phyloP scores from a whole-genome alignment of 2,329 filamentous ascomycete species.

The Juglanconis sp. region DNA sequence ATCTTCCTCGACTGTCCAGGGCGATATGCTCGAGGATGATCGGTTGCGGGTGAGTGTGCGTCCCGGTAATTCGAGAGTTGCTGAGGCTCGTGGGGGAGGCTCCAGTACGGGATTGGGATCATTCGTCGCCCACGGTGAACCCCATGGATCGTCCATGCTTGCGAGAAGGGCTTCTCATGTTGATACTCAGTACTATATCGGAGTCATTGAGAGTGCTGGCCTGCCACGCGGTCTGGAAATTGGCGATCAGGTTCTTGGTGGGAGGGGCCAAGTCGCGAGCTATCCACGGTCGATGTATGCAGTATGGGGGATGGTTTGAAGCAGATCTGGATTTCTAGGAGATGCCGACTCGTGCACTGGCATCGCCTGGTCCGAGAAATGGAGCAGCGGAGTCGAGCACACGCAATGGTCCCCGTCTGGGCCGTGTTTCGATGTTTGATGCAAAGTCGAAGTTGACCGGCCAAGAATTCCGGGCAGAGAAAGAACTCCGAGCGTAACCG shows the following conservation, averaged over 20 bases:
- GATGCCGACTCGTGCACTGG: background rate
- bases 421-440: slow-evolving; percentile 6
- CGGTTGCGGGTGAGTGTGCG: slow-evolving; percentile 27
- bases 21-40: slow-evolving; percentile 30
- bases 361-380: background rate
- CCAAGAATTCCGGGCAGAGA: background rate
- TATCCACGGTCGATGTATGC: background rate
- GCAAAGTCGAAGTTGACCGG: slow-evolving; percentile 1
- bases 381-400: background rate
- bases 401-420: background rate
- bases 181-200: slow-evolving; percentile 8
- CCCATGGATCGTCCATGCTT: slow-evolving; percentile 62
- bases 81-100: slow-evolving; percentile 39
- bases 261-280: background rate
- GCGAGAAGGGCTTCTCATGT: slow-evolving; percentile 24
- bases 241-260: background rate
- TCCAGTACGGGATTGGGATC: slow-evolving; percentile 28
- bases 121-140: slow-evolving; percentile 54
- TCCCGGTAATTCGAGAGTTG: slow-evolving; percentile 28
- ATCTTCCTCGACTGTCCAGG: slow-evolving; percentile 40
- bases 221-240: background rate
- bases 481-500: background rate
- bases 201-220: slow-evolving; percentile 8
- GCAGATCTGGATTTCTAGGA: background rate
- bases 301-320: background rate